These are phyloP conservation scores for Trichoderma harzianum DNA, from an alignment of 2,329 filamentous ascomycete species.

Conservation along the genomic window DNA sequence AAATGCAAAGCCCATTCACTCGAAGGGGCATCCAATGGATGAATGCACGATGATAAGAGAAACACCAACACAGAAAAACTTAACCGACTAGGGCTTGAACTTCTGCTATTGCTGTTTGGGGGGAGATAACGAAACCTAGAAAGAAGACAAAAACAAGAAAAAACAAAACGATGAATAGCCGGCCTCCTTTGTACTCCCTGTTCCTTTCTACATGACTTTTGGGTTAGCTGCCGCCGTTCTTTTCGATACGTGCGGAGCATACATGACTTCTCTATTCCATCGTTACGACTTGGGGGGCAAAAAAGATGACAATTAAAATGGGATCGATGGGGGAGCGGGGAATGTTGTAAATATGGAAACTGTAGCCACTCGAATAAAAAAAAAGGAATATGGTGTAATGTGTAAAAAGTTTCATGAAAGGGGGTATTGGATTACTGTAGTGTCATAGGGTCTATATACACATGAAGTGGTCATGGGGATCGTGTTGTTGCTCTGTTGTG, in stretches of 20 bases:
- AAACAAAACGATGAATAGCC: constrained; percentile 25
- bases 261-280: constrained; percentile 43
- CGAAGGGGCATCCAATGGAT: constrained; percentile 32
- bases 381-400: constrained; percentile 27
- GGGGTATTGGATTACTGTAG: constrained; percentile 40
- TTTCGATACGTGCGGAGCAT: constrained; percentile 33
- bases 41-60: constrained; percentile 23
- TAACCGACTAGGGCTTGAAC: constrained; percentile 16
- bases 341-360: constrained; percentile 17
- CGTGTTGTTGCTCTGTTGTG: constrained; percentile 33
- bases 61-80: constrained; percentile 15
- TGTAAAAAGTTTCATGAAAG: constrained; percentile 31
- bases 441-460: constrained; percentile 40
- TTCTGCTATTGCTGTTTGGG: constrained; percentile 8
- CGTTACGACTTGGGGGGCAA: constrained; percentile 30
- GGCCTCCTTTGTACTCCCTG: constrained; percentile 38
- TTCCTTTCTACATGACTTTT: constrained; percentile 44
- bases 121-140: constrained; percentile 16
- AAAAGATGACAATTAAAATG: constrained; percentile 27
- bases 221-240: constrained; percentile 32
- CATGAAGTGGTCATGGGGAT: constrained; percentile 37
- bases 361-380: constrained; percentile 16
- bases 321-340: neutral
- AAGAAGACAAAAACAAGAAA: constrained; percentile 20
- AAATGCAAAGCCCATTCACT: constrained; percentile 32